Conservation (phyloP, 768 basidiomycete genomes). For the Lepiota venenata region DNA sequence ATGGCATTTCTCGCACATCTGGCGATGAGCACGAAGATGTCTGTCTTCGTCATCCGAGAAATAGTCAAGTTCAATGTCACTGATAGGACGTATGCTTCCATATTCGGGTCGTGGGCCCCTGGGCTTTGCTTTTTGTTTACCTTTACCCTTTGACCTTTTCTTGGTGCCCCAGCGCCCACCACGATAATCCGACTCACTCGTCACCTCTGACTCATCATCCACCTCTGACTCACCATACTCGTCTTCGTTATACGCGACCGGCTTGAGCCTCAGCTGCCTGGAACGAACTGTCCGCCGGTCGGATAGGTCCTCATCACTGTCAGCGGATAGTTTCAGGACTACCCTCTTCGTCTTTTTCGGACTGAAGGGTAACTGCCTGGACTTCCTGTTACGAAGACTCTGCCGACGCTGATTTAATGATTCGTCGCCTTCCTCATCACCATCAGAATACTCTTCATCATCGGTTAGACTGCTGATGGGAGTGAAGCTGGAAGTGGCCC, state of each 20-base stretch:
- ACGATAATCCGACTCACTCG: conserved; percentile 14
- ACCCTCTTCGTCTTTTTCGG: conserved; percentile 5
- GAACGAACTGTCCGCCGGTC: neutral
- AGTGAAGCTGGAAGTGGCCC: conserved; percentile 18
- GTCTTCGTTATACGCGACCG: neutral
- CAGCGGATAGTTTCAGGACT: neutral
- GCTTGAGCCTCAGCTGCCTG: conserved; percentile 8
- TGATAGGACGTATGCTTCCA: conserved; percentile 40
- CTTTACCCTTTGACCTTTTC: conserved; percentile 8
- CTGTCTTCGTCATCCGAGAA: conserved; percentile 55
- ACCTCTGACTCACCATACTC: conserved; percentile 6
- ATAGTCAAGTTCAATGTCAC: conserved; percentile 41
- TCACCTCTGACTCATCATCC: conserved; percentile 12
- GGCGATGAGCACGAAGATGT: conserved; percentile 57
- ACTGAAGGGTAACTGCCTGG: conserved; percentile 7
- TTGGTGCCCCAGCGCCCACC: conserved; percentile 8
- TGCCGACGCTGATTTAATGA: conserved; percentile 9
- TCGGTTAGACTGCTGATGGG: conserved; percentile 30
- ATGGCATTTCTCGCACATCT: conserved; percentile 72
- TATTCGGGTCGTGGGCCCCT: conserved; percentile 36
- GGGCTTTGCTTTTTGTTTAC: conserved; percentile 21
- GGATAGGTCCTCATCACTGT: conserved; percentile 1
- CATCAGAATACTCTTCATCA: conserved; percentile 13
- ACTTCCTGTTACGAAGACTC: neutral
- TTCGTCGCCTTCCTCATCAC: conserved; percentile 23